These are phyloP conservation scores for Holtermannia corniformis DNA, from an alignment of 768 basidiomycete species.

Conservation along the genomic window DNA sequence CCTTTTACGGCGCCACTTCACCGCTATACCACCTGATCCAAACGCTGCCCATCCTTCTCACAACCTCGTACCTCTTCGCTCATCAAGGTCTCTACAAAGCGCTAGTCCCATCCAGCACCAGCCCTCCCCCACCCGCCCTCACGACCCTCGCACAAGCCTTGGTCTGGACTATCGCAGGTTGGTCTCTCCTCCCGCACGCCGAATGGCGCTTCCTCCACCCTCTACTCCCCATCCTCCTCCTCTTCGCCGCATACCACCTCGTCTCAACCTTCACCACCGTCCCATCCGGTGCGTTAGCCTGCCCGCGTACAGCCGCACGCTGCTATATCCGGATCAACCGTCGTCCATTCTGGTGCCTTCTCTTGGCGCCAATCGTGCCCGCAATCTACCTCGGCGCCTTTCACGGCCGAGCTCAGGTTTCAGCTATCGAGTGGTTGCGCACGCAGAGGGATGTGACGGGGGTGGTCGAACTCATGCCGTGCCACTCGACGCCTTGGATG, in stretches of 20 bases:
- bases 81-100: slow-evolving; percentile 34
- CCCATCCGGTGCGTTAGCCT: slow-evolving; percentile 9
- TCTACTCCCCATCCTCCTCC: slow-evolving; percentile 68
- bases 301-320: slow-evolving; percentile 6
- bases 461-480: slow-evolving; percentile 84
- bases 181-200: slow-evolving; percentile 81
- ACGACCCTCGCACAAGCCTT: slow-evolving; percentile 47
- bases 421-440: slow-evolving; percentile 59
- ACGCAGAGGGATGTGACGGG: slow-evolving; percentile 44
- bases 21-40: slow-evolving; percentile 88
- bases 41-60: slow-evolving; percentile 71
- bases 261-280: slow-evolving; percentile 46
- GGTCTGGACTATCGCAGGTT: slow-evolving; percentile 56
- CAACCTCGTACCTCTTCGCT: slow-evolving; percentile 51
- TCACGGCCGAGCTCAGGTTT: slow-evolving; percentile 72
- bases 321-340: slow-evolving; percentile 24
- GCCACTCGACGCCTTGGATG: slow-evolving; percentile 90
- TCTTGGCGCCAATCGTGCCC: slow-evolving; percentile 50
- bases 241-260: slow-evolving; percentile 66
- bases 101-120: slow-evolving; percentile 8
- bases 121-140: slow-evolving; percentile 10
- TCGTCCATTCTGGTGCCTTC: slow-evolving; percentile 39
- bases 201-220: slow-evolving; percentile 98
- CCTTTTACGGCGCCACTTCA: slow-evolving; percentile 80
- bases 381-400: slow-evolving; percentile 62